A percentile compares a stretch with the other conserved stretches of the same genome.
Evolutionary conservation across 306 rosid genomes (phyloP).

Genomic region (Phaseolus lunatus): DNA sequence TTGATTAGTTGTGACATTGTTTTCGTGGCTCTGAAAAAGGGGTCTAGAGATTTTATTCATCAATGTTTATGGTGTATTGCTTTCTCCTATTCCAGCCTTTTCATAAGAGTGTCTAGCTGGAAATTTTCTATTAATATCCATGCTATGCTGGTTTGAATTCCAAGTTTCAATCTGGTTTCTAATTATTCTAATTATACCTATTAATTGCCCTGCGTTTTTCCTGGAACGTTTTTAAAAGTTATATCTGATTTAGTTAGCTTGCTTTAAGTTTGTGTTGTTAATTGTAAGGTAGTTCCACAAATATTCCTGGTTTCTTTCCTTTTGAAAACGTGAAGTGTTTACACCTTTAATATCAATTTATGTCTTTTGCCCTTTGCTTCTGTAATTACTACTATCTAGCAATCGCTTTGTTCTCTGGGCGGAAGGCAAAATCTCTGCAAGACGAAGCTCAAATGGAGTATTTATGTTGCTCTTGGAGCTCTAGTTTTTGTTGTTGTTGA

Average conservation of each 20-base stretch:
- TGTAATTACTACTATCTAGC: constrained; percentile 10
- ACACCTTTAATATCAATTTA: constrained; percentile 1
- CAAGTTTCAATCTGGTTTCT: constrained; percentile 16
- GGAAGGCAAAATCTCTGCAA: constrained; percentile 19
- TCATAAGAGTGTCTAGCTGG: not conserved
- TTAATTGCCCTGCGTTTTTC: not conserved
- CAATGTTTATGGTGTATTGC: constrained; percentile 22
- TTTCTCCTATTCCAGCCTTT: not conserved
- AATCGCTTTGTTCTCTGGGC: constrained; percentile 15
- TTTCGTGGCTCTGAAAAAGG: constrained; percentile 36
- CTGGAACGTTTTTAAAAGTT: not conserved
- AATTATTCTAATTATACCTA: not conserved
- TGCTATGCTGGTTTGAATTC: constrained; percentile 9
- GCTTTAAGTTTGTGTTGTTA: not conserved
- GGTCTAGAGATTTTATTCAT: constrained; percentile 23
- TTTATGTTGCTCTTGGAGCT: constrained; percentile 10
- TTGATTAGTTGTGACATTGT: constrained; percentile 38
- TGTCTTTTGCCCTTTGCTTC: constrained; percentile 9
- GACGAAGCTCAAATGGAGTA: constrained; percentile 1
- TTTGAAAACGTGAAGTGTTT: constrained; percentile 23
- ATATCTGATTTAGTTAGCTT: constrained; percentile 7
- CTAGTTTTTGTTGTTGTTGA: not conserved
- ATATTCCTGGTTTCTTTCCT: constrained; percentile 14
- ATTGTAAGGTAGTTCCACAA: not conserved
- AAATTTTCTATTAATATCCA: constrained; percentile 4